Base-by-base conservation (phyloP, 257 asterid genomes). In the Catharanthus roseus region DNA sequence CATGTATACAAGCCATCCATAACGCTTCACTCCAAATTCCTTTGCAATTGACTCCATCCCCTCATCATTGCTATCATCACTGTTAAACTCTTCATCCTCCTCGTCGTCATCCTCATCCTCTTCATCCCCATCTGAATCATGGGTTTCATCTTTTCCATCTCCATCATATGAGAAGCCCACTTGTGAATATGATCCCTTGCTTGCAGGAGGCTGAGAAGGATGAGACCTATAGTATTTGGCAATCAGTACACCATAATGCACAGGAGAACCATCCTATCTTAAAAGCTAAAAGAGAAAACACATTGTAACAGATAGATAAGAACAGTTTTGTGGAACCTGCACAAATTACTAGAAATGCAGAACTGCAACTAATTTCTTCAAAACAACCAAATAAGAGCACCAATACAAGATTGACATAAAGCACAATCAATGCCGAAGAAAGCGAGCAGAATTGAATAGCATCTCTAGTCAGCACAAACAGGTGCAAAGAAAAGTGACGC, bases 1-100 rank as follows among this genome's bases (percentile, higher is more conserved):
- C 99, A 89, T 95, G 85, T 89, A 89, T 34, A 95, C 82, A 82
- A 91, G 96, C 97, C 97, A 91, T 69, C 99, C 97, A 71, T 89
- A 95, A 74, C 97, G 88, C 84, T 91, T 95, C 69, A 91, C 97
- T 45, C 99, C 99, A 83, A 84, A 91, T 58, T 91, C 96, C 85
- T 89, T 95, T 26, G 99, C 97, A 73, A 95, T 88, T 24, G 95
- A 86, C 84, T 95, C 99, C 99, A 89, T 91, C 57, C 77, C 88
- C 82, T 88, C 97, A 80, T 89, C 99, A 72, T 88, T 88, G 84
- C 96, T 88, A 80, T 91, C 97, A 73, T 95, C 99, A 74, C 99
- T 95, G 73, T 95, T 95, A 78, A 95, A 95, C 62, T 91, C 97
- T 21, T 89, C 98, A 44, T 90, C 90, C 0, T 81, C 90, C 3